Percentiles rank a stretch among this genome's conserved stretches.
These are phyloP conservation scores for Rutstroemia sp. DNA, from an alignment of 2,329 filamentous ascomycete genomes.

Conservation along the genomic window DNA sequence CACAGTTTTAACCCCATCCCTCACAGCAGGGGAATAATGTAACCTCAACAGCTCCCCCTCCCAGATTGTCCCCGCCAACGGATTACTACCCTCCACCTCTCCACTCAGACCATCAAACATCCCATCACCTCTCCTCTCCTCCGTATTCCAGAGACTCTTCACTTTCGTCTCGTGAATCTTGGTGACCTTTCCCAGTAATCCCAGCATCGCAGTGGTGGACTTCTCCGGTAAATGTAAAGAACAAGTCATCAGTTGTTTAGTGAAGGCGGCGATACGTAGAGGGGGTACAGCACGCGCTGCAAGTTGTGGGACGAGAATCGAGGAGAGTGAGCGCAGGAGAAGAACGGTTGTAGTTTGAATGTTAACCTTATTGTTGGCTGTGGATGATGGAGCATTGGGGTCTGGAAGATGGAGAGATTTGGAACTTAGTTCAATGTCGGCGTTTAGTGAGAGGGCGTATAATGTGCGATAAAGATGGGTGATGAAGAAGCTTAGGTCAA, in stretches of 20 bases:
- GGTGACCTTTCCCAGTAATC: constrained; percentile 68
- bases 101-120: constrained; percentile 67
- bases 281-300: constrained; percentile 71
- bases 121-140: constrained; percentile 88
- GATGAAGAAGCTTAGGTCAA: constrained; percentile 93
- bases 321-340: constrained; percentile 77
- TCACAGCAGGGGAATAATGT: constrained; percentile 82
- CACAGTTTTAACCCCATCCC: constrained; percentile 63
- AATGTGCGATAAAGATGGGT: constrained; percentile 87
- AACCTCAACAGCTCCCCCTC: constrained; percentile 79
- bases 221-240: constrained; percentile 87
- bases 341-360: constrained; percentile 92
- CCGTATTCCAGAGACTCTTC: constrained; percentile 83
- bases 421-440: constrained; percentile 75
- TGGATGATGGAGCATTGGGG: constrained; percentile 43
- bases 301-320: constrained; percentile 69
- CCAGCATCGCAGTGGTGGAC: constrained; percentile 71
- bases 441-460: constrained; percentile 67
- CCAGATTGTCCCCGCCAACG: constrained; percentile 86
- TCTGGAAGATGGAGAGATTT: constrained; percentile 67
- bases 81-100: constrained; percentile 80
- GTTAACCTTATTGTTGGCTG: constrained; percentile 68
- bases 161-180: constrained; percentile 79
- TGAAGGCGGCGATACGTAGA: constrained; percentile 80
- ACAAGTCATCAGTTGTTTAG: constrained; percentile 79